Evolutionary conservation across 1,284 basidiomycete genomes (phyloP).

Genomic region (Somion occarium): DNA sequence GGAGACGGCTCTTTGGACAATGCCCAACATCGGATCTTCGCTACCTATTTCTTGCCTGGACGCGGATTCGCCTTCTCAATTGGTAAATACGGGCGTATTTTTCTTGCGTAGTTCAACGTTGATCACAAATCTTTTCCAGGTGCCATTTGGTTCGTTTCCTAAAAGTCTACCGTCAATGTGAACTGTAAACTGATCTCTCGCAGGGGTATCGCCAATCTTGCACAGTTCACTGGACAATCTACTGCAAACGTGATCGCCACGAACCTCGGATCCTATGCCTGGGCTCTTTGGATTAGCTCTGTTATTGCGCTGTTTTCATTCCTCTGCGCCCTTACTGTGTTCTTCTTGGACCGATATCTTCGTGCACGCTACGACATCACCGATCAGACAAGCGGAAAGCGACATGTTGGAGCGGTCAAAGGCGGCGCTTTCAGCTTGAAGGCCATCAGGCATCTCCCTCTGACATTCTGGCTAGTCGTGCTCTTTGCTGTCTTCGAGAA

Average conservation of each 20-base stretch:
- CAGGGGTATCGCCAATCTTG: conserved; percentile 38
- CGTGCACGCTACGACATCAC: conserved; percentile 32
- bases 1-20: conserved; percentile 42
- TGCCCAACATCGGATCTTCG: conserved; percentile 42
- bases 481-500: conserved; percentile 40
- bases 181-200: background rate
- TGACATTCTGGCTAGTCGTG: conserved; percentile 41
- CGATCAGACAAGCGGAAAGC: conserved; percentile 34
- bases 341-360: conserved; percentile 37
- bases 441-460: conserved; percentile 32
- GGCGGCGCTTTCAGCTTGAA: conserved; percentile 30
- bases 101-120: background rate
- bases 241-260: conserved; percentile 34
- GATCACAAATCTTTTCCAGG: conserved; percentile 10
- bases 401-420: conserved; percentile 25
- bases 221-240: conserved; percentile 37
- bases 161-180: background rate
- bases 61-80: conserved; percentile 39
- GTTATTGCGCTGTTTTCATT: conserved; percentile 37
- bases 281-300: conserved; percentile 40
- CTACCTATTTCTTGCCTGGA: conserved; percentile 41
- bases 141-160: conserved; percentile 23
- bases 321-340: conserved; percentile 33
- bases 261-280: conserved; percentile 37
- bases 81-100: conserved; percentile 18